These are phyloP conservation scores for Wickerhamiella azyma DNA, from an alignment of 805 yeast genomes.

Conservation along the genomic window DNA sequence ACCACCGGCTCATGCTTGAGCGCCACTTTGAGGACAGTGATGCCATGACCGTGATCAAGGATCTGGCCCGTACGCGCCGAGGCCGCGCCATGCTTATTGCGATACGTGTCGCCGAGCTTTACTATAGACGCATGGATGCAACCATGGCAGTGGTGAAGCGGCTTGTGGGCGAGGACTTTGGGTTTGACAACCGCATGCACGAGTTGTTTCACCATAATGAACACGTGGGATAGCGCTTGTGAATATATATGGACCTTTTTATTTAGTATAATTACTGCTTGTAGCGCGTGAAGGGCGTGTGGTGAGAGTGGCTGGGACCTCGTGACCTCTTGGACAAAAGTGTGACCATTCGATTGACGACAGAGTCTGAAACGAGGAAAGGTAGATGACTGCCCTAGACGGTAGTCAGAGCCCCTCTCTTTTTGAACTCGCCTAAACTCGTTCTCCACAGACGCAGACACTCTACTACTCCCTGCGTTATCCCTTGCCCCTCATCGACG, in stretches of 20 bases:
- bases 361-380: too few species aligned
- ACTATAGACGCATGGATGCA: slow-evolving; percentile 3
- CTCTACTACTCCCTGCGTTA: too few species aligned
- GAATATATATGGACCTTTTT: too few species aligned
- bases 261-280: too few species aligned
- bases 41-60: neutral
- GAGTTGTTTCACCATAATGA: neutral
- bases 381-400: too few species aligned
- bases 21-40: neutral
- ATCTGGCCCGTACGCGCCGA: neutral
- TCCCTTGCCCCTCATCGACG: slow-evolving; percentile 3
- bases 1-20: neutral
- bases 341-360: too few species aligned
- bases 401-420: too few species aligned
- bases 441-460: too few species aligned
- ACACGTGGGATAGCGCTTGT: neutral
- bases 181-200: slow-evolving; percentile 2
- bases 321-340: too few species aligned
- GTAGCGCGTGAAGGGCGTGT: too few species aligned
- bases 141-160: slow-evolving; percentile 1
- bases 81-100: neutral
- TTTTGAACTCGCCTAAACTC: too few species aligned
- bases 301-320: too few species aligned
- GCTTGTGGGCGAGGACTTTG: slow-evolving; percentile 7
- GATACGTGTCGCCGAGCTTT: neutral